These are phyloP conservation scores for Wickerhamomyces chaumierensis DNA, from an alignment of 805 yeast species.

Conservation along the genomic window DNA sequence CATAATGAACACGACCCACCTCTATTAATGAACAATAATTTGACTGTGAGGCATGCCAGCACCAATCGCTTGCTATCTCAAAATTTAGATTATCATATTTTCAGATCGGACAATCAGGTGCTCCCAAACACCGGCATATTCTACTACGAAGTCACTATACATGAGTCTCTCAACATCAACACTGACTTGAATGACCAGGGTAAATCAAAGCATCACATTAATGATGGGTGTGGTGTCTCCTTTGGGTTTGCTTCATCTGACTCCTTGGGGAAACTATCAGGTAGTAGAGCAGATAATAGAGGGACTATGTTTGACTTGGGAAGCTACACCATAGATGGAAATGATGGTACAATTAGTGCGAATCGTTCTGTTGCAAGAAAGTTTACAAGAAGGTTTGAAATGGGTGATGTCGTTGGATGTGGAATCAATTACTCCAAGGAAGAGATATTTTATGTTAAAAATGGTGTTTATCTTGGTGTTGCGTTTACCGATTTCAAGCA, in stretches of 20 bases:
- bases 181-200: too few species aligned
- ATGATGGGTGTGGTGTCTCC: slow-evolving; percentile 23
- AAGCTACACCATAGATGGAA: slow-evolving; percentile 44
- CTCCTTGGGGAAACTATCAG: neutral
- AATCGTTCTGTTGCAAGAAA: slow-evolving; percentile 28
- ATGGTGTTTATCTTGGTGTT: slow-evolving; percentile 55
- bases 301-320: slow-evolving; percentile 36
- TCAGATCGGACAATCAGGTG: slow-evolving; percentile 25
- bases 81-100: slow-evolving; percentile 11
- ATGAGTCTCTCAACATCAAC: neutral
- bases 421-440: slow-evolving; percentile 63
- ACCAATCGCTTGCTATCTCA: slow-evolving; percentile 3
- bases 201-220: slow-evolving; percentile 7
- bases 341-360: slow-evolving; percentile 32
- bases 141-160: slow-evolving; percentile 38
- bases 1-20: slow-evolving; percentile 1
- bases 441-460: slow-evolving; percentile 66
- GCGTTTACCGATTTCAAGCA: slow-evolving; percentile 37
- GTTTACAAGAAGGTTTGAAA: slow-evolving; percentile 35
- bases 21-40: slow-evolving; percentile 5
- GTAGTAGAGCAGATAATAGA: slow-evolving; percentile 18
- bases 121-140: slow-evolving; percentile 32
- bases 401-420: slow-evolving; percentile 67
- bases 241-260: slow-evolving; percentile 33
- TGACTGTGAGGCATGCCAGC: slow-evolving; percentile 6